These are phyloP conservation scores for Syzygium oleosum DNA, from an alignment of 345 rosid genomes.

Conservation along the genomic window DNA sequence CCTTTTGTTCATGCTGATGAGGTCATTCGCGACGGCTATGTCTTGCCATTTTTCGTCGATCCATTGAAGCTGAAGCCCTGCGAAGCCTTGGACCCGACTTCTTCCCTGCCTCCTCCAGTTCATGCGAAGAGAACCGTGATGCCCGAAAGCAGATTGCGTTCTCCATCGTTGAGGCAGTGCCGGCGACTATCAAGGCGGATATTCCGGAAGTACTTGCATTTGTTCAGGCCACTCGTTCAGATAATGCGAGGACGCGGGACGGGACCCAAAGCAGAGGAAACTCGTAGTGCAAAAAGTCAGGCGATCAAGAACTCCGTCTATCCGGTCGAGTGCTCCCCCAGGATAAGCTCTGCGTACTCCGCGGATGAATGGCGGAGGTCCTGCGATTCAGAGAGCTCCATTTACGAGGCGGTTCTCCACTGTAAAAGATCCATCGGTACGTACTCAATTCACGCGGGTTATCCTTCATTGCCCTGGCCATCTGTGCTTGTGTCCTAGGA, in stretches of 20 bases:
- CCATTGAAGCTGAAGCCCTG: constrained; percentile 28
- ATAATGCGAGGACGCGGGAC: constrained; percentile 40
- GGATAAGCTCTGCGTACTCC: constrained; percentile 53
- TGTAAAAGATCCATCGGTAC: constrained; percentile 17
- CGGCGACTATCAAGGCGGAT: constrained; percentile 45
- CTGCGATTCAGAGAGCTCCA: constrained; percentile 14
- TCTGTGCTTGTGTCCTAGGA: background rate
- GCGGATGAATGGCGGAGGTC: constrained; percentile 43
- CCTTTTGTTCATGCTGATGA: constrained; percentile 73
- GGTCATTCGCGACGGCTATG: constrained; percentile 73
- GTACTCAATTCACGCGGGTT: background rate
- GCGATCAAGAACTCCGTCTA: constrained; percentile 34
- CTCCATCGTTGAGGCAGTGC: constrained; percentile 39
- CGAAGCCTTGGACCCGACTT: constrained; percentile 13
- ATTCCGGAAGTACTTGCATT: constrained; percentile 58
- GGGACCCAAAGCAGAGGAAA: constrained; percentile 22
- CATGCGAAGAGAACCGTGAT: constrained; percentile 11
- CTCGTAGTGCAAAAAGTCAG: constrained; percentile 6
- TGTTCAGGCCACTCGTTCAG: constrained; percentile 57
- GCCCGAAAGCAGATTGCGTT: constrained; percentile 15
- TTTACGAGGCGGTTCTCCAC: constrained; percentile 17
- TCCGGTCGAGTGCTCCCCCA: constrained; percentile 59
- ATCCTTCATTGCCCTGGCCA: background rate
- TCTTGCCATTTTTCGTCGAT: constrained; percentile 50
- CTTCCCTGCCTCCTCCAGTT: constrained; percentile 15